Evolutionary conservation across 345 rosid species (phyloP).

Genomic region (Pseudoturritis turrita): DNA sequence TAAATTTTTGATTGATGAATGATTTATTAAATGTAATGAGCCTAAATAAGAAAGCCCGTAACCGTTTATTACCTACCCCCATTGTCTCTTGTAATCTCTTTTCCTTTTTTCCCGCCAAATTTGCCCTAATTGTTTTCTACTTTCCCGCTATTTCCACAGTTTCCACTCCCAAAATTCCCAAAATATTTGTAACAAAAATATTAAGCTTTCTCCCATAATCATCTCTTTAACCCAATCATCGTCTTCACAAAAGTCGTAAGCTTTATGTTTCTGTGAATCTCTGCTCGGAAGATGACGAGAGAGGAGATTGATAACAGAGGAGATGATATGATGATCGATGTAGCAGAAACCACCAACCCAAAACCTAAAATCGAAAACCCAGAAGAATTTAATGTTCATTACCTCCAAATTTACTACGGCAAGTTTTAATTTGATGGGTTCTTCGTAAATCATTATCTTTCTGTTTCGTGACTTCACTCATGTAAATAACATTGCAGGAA

Average conservation of each 20-base stretch:
- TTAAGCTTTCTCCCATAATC: neutral
- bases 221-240: neutral
- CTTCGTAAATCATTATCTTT: neutral
- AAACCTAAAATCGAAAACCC: conserved; percentile 29
- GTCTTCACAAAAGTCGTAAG: neutral
- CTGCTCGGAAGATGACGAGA: conserved; percentile 31
- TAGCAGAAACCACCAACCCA: conserved; percentile 2
- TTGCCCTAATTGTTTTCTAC: conserved; percentile 10
- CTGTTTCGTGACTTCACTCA: neutral
- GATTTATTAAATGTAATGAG: neutral
- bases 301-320: conserved; percentile 39
- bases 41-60: neutral
- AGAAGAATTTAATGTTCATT: conserved; percentile 48
- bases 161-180: neutral
- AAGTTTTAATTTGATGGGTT: neutral
- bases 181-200: too few relatives aligned
- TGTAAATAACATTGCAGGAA: conserved; percentile 47
- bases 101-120: conserved; percentile 14
- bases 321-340: conserved; percentile 59
- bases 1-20: conserved; percentile 43
- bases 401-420: conserved; percentile 75
- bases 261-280: neutral
- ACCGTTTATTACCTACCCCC: neutral
- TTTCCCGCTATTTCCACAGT: conserved; percentile 7
- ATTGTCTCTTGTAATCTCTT: neutral